phyloP scores from a whole-genome alignment of 177 flowering plant genomes.

The Vitis hybrid region DNA sequence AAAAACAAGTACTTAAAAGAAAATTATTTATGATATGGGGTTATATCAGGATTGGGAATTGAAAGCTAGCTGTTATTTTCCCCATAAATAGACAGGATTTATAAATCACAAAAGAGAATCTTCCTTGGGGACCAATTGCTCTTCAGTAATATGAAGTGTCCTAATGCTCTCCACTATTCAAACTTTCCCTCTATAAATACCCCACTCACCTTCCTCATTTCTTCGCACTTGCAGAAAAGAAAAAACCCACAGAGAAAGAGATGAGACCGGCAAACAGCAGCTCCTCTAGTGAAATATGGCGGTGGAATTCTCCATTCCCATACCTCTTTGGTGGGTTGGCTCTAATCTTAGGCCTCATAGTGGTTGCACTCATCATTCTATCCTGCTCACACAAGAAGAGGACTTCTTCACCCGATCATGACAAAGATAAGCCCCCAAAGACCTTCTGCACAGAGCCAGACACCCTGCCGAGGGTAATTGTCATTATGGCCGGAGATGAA shows the following conservation, averaged over 20 bases:
- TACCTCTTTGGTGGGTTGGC: constrained; percentile 40
- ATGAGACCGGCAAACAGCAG: neutral
- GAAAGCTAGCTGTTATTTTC: too few relatives aligned
- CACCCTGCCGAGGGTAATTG: constrained; percentile 32
- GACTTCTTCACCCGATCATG: neutral
- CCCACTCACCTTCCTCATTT: too few relatives aligned
- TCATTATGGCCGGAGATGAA: constrained; percentile 60
- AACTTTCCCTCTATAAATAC: too few relatives aligned
- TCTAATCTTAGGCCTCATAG: constrained; percentile 26
- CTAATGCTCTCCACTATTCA: too few relatives aligned
- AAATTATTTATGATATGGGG: too few relatives aligned
- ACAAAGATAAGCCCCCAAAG: constrained; percentile 10
- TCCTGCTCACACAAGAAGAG: constrained; percentile 18
- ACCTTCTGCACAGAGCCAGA: constrained; percentile 3
- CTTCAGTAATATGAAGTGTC: too few relatives aligned
- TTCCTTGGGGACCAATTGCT: too few relatives aligned
- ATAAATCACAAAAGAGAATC: too few relatives aligned
- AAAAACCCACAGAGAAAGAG: neutral
- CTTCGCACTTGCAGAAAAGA: too few relatives aligned
- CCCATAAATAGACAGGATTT: too few relatives aligned
- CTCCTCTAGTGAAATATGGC: neutral
- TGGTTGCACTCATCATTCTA: constrained; percentile 29
- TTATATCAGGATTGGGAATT: too few relatives aligned
- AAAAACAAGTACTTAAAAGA: too few relatives aligned
- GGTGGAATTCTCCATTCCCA: constrained; percentile 37